A percentile compares a stretch with the other conserved stretches of the same genome.
phyloP scores from a whole-genome alignment of 371 early-diverging fungal genomes.

The Mortierella polycephala region DNA sequence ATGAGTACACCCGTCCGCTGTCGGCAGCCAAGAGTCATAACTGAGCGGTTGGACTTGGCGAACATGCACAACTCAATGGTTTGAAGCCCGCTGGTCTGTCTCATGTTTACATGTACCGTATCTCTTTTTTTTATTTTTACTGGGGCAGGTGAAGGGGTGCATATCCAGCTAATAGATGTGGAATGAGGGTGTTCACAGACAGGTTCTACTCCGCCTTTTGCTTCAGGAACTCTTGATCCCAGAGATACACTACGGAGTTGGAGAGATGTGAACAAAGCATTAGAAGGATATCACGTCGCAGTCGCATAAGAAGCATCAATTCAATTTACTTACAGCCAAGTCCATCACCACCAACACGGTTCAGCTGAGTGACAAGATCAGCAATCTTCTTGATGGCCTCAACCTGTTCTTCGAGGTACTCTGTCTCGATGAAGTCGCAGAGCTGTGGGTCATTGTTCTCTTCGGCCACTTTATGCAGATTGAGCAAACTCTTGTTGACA shows the following conservation, averaged over 20 bases:
- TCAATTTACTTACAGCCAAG: slow-evolving; percentile 52
- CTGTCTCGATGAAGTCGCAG: slow-evolving; percentile 66
- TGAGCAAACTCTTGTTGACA: slow-evolving; percentile 70
- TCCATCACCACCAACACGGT: slow-evolving; percentile 67
- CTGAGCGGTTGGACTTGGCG: too few species aligned
- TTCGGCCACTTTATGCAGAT: slow-evolving; percentile 62
- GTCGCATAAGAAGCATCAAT: background rate
- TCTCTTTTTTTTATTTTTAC: too few species aligned
- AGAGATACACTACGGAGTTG: slow-evolving; percentile 65
- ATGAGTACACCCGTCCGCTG: too few species aligned
- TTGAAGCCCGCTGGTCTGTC: too few species aligned
- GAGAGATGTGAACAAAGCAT: background rate
- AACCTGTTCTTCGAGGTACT: slow-evolving; percentile 74
- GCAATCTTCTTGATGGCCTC: slow-evolving; percentile 74
- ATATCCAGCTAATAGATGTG: too few species aligned
- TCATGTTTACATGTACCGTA: too few species aligned
- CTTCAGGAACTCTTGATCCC: slow-evolving; percentile 71
- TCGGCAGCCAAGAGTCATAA: too few species aligned
- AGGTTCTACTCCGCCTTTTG: slow-evolving; percentile 5
- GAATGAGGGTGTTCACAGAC: too few species aligned
- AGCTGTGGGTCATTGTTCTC: slow-evolving; percentile 67
- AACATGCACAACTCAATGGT: too few species aligned
- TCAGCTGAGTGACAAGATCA: slow-evolving; percentile 74
- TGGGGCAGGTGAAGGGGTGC: too few species aligned
- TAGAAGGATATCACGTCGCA: background rate